A percentile compares a stretch with the other conserved stretches of the same genome.
These are phyloP conservation scores for Mycocentrospora acerina DNA, from an alignment of 2,329 filamentous ascomycete species.

Conservation along the genomic window DNA sequence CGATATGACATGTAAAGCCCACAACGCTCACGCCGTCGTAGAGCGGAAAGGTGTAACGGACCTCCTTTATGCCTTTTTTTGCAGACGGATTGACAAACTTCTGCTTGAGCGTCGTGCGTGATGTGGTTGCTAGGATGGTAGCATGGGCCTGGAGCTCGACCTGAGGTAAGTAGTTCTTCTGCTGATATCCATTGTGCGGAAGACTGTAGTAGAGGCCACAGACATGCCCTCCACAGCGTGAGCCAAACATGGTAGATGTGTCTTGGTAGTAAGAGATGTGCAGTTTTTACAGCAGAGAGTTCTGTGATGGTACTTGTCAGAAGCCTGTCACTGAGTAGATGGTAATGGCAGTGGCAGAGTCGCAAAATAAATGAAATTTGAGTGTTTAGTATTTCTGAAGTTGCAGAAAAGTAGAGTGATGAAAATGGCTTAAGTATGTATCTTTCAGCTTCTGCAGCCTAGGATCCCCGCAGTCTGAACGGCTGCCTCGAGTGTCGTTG, in stretches of 20 bases:
- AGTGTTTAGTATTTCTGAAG: neutral
- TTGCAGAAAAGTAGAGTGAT: neutral
- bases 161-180: slow-evolving; percentile 55
- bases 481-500: slow-evolving; percentile 9
- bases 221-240: slow-evolving; percentile 7
- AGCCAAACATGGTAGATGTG: too few species aligned
- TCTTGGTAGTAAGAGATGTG: too few species aligned
- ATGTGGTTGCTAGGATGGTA: slow-evolving; percentile 60
- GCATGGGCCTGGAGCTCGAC: slow-evolving; percentile 60
- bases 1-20: slow-evolving; percentile 65
- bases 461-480: slow-evolving; percentile 5
- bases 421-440: slow-evolving; percentile 5
- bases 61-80: slow-evolving; percentile 51
- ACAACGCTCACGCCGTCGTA: slow-evolving; percentile 73
- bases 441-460: slow-evolving; percentile 11
- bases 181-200: neutral
- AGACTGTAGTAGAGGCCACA: slow-evolving; percentile 37
- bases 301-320: too few species aligned
- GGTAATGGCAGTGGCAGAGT: too few species aligned
- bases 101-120: slow-evolving; percentile 56
- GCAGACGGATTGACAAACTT: slow-evolving; percentile 62
- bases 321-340: too few species aligned
- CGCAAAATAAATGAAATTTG: too few species aligned
- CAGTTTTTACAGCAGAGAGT: too few species aligned
- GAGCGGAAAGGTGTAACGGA: slow-evolving; percentile 69